Conservation (phyloP, 2,329 filamentous ascomycete genomes). For the Pezicula rhizophila region DNA sequence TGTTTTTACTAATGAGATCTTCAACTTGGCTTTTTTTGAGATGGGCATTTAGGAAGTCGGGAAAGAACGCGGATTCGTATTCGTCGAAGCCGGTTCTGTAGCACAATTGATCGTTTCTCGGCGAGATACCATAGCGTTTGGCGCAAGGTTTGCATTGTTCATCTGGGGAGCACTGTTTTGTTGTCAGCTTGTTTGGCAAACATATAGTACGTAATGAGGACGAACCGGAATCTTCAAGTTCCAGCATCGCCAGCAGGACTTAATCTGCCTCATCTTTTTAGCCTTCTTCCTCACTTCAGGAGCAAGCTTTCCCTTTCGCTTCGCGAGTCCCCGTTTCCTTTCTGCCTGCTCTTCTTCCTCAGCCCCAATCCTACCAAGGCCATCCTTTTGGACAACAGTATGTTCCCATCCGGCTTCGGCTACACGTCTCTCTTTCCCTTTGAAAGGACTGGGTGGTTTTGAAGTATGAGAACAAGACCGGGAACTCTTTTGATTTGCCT, state of each 20-base stretch:
- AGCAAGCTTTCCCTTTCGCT: slow-evolving; percentile 13
- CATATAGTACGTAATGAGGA: background rate
- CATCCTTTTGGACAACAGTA: slow-evolving; percentile 7
- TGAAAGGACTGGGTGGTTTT: background rate
- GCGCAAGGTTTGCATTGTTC: slow-evolving; percentile 15
- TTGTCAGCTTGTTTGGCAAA: background rate
- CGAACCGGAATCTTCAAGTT: slow-evolving; percentile 17
- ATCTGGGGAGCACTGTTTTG: slow-evolving; percentile 14
- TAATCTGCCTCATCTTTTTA: slow-evolving; percentile 11
- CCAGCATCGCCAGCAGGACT: slow-evolving; percentile 22
- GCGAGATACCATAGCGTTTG: slow-evolving; percentile 6
- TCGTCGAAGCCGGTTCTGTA: slow-evolving; percentile 16
- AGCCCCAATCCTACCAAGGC: slow-evolving; percentile 1
- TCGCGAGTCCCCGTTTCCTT: background rate
- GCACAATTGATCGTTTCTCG: slow-evolving; percentile 9
- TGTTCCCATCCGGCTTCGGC: slow-evolving; percentile 9
- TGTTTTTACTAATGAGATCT: slow-evolving; percentile 19
- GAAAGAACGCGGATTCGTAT: slow-evolving; percentile 15
- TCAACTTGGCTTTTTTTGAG: slow-evolving; percentile 19
- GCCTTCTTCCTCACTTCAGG: slow-evolving; percentile 14
- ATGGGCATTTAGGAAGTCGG: slow-evolving; percentile 17
- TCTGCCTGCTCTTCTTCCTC: slow-evolving; percentile 3
- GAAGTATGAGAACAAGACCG: too few relatives aligned
- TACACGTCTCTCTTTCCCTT: slow-evolving; percentile 6
- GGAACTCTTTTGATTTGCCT: background rate